Conservation (phyloP, 139 green algal genomes). For the Zygnema cylindricum region DNA sequence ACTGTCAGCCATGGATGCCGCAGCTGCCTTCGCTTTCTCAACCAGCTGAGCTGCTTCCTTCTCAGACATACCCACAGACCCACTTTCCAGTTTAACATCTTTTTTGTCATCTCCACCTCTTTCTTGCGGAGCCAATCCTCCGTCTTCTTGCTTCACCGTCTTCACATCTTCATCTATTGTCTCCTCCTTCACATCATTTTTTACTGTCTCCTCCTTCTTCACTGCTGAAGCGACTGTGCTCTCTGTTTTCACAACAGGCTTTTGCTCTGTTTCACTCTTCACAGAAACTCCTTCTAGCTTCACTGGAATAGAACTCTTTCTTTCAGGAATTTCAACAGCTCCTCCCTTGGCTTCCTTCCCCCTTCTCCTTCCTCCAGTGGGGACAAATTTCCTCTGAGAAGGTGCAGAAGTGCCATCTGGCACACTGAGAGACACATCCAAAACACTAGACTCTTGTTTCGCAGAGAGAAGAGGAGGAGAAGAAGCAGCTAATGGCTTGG, state of each 20-base stretch:
- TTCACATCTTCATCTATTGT: background rate
- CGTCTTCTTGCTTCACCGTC: background rate
- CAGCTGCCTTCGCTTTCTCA: background rate
- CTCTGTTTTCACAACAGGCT: background rate
- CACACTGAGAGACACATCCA: background rate
- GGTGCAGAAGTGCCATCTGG: background rate
- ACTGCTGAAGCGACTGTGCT: background rate
- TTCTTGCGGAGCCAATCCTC: background rate
- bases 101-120: background rate
- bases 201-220: background rate
- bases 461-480: background rate
- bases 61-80: constrained; percentile 5
- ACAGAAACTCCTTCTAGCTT: background rate
- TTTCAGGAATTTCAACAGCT: no score
- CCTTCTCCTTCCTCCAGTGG: background rate
- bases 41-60: background rate
- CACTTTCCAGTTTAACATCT: background rate
- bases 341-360: background rate
- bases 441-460: background rate
- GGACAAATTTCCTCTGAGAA: constrained; percentile 9
- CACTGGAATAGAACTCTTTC: no score
- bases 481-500: no score
- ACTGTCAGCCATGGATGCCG: background rate
- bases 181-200: background rate
- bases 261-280: no score